phyloP scores from a whole-genome alignment of 306 rosid genomes.

The Cucumis cinereus region DNA sequence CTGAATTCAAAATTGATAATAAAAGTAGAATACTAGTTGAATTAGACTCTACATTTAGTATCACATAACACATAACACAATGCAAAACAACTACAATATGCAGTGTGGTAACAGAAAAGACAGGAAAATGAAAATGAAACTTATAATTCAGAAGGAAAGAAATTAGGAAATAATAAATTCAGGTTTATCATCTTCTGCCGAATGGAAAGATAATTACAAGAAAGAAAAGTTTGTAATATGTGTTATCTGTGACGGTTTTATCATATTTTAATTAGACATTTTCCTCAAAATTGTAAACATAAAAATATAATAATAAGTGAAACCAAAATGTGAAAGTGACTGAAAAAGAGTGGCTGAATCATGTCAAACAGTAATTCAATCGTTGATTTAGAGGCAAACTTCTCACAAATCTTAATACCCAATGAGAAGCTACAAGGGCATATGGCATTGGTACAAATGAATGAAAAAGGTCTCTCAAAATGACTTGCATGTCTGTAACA shows the following conservation, averaged over 20 bases:
- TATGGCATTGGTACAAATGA: neutral
- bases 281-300: neutral
- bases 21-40: too few relatives aligned
- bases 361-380: neutral
- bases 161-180: too few relatives aligned
- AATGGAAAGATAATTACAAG: neutral
- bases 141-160: too few relatives aligned
- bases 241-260: neutral
- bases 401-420: neutral
- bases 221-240: neutral
- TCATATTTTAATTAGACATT: neutral
- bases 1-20: too few relatives aligned
- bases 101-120: neutral
- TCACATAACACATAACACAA: too few relatives aligned
- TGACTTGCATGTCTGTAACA: neutral
- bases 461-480: neutral
- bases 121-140: too few relatives aligned
- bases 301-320: neutral
- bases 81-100: neutral
- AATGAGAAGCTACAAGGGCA: neutral
- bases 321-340: neutral
- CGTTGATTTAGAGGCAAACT: conserved; percentile 7
- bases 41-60: too few relatives aligned
- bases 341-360: conserved; percentile 2
- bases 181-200: neutral